These are phyloP conservation scores for Niebla homalea DNA, from an alignment of 495 filamentous ascomycete genomes.

Conservation along the genomic window DNA sequence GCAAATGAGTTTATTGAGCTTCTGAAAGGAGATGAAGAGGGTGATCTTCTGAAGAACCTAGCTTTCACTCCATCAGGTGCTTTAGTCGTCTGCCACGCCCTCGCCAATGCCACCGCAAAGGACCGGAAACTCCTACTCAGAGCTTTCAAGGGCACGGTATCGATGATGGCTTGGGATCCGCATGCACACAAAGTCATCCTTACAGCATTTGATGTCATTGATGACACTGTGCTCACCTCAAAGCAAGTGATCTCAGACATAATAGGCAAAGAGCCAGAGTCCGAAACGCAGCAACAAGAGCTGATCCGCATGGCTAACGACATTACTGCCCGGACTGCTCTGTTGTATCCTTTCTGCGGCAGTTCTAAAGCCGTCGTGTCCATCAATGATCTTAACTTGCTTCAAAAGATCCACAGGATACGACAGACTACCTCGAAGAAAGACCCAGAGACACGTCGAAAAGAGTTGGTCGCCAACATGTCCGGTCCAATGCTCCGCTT, in stretches of 20 bases:
- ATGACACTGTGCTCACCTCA: constrained; percentile 79
- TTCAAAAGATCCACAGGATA: constrained; percentile 62
- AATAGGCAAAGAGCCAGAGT: constrained; percentile 44
- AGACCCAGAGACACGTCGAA: constrained; percentile 56
- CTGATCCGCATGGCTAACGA: constrained; percentile 51
- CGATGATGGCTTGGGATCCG: constrained; percentile 64
- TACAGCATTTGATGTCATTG: constrained; percentile 75
- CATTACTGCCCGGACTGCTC: constrained; percentile 57
- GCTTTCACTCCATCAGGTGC: constrained; percentile 88
- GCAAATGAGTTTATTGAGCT: constrained; percentile 78
- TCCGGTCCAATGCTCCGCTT: constrained; percentile 55
- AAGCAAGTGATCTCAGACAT: constrained; percentile 79
- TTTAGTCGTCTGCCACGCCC: constrained; percentile 60
- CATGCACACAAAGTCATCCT: constrained; percentile 72
- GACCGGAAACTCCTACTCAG: constrained; percentile 81
- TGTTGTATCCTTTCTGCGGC: constrained; percentile 74
- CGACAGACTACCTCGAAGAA: constrained; percentile 82
- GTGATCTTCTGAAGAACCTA: constrained; percentile 81
- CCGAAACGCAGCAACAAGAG: constrained; percentile 30
- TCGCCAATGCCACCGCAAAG: constrained; percentile 79
- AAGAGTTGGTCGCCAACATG: constrained; percentile 56
- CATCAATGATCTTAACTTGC: constrained; percentile 46
- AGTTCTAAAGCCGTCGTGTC: constrained; percentile 57
- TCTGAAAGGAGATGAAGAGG: constrained; percentile 78
- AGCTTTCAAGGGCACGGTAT: constrained; percentile 72